These are phyloP conservation scores for Tylopilus vinaceipallidus DNA, from an alignment of 768 basidiomycete species.

Conservation along the genomic window DNA sequence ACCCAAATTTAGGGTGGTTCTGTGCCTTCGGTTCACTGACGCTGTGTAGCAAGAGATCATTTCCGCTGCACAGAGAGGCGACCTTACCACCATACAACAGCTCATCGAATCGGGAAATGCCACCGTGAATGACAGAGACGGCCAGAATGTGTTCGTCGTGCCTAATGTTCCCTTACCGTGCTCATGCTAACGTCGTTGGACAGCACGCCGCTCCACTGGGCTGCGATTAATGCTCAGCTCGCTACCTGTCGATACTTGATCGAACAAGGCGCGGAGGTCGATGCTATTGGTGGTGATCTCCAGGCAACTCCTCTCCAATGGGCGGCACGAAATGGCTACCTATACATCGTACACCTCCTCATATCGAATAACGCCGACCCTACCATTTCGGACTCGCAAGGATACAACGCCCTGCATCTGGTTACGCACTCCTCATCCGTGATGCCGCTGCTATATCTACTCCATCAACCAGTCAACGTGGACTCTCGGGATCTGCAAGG, in stretches of 20 bases:
- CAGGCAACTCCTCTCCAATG: slow-evolving; percentile 95
- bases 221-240: slow-evolving; percentile 95
- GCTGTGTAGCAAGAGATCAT: slow-evolving; percentile 57
- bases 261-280: slow-evolving; percentile 92
- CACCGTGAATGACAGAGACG: slow-evolving; percentile 75
- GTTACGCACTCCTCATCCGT: slow-evolving; percentile 93
- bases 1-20: neutral
- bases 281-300: slow-evolving; percentile 91
- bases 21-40: slow-evolving; percentile 2
- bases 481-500: slow-evolving; percentile 90
- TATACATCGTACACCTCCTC: slow-evolving; percentile 92
- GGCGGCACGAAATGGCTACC: slow-evolving; percentile 96
- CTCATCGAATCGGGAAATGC: slow-evolving; percentile 73
- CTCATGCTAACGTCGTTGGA: slow-evolving; percentile 7
- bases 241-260: slow-evolving; percentile 82
- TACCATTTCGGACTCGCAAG: slow-evolving; percentile 86
- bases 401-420: slow-evolving; percentile 94
- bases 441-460: slow-evolving; percentile 89
- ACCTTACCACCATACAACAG: slow-evolving; percentile 58
- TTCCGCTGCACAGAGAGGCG: slow-evolving; percentile 85
- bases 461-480: slow-evolving; percentile 91
- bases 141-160: slow-evolving; percentile 66
- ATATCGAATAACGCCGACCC: slow-evolving; percentile 91
- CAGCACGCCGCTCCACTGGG: slow-evolving; percentile 92
- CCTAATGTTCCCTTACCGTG: neutral